Base-by-base conservation (phyloP, 2,329 filamentous ascomycete species). In the Arachnomyces sp. region DNA sequence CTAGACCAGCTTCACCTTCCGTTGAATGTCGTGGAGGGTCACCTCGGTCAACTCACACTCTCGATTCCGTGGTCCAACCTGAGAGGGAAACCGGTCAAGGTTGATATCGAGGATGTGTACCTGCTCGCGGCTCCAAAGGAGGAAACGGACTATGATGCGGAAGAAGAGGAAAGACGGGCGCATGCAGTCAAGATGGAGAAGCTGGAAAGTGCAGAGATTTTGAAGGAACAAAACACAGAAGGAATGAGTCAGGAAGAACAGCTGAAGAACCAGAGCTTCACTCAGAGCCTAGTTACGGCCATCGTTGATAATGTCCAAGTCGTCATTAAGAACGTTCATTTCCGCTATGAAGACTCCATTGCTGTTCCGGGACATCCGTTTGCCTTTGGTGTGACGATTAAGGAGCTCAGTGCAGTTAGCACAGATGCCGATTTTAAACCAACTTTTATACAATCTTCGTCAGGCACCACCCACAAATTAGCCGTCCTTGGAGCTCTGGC, bases 171-270 rank as follows among this genome's bases (percentile, higher is more conserved):
- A 51, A 77, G 80, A 38, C 77, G 92, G 57, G 80, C 78, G 46
- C 88, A 95, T 59, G 77, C 83, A n/a, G 76, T 98, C 56, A 99
- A 99, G 71, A 94, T 98, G 79, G 92, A 99, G 66, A 95, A 95
- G 66, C 76, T 99, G 5, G 92, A 98, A 61, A 94, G 87, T 51
- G 92, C 92, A 1, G 92, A 99, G 66, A 69, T 99, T 48, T 69
- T 98, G 49, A 94, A 94, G 62, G 90, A 96, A 58, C 78, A 85
- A 38, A 93, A 84, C 46, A 81, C 83, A n/a, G 90, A 95, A 60
- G 89, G 90, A 34, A 82, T 96, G 73, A 94, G 85, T 56, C 80
- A 82, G 50, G 92, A 98, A 61, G 92, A 99, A 60, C 86, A 96
- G 63, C 84, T 95, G 64, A 94, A 94, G 68, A 95, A 86, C 61